Evolutionary conservation across 78 protist species (phyloP).

Genomic region (Pigoraptor vietnamica): DNA sequence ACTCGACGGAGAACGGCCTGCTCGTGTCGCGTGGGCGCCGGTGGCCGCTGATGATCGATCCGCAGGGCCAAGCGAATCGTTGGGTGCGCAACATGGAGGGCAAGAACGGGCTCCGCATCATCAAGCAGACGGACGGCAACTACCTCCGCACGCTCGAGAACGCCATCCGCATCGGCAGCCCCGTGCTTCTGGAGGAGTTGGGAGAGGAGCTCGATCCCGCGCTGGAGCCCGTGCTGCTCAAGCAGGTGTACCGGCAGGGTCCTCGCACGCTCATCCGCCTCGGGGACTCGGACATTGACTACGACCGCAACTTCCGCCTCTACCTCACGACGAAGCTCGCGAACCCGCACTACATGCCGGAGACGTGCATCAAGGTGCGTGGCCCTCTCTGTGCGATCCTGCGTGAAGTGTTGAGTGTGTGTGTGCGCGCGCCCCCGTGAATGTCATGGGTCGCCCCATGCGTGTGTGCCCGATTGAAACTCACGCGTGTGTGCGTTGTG

Average conservation of each 20-base stretch:
- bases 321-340: constrained; percentile 83
- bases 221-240: constrained; percentile 77
- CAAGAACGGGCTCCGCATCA: constrained; percentile 33
- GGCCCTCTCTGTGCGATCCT: too few relatives aligned
- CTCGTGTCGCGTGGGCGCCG: constrained; percentile 49
- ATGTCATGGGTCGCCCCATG: too few relatives aligned
- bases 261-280: constrained; percentile 54
- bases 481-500: too few relatives aligned
- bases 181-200: constrained; percentile 77
- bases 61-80: constrained; percentile 81
- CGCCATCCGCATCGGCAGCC: constrained; percentile 69
- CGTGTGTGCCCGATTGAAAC: neutral
- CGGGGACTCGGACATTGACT: constrained; percentile 74
- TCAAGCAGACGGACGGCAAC: constrained; percentile 58
- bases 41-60: constrained; percentile 86
- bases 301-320: constrained; percentile 60
- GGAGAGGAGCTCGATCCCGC: constrained; percentile 72
- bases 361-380: constrained; percentile 46
- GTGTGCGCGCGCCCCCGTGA: too few relatives aligned
- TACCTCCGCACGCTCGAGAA: constrained; percentile 45
- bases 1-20: constrained; percentile 76
- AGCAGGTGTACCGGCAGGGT: constrained; percentile 43
- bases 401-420: too few relatives aligned
- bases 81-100: constrained; percentile 64
- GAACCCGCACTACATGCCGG: constrained; percentile 85